These are phyloP conservation scores for Ustilago sp. DNA, from an alignment of 1,284 basidiomycete species.

Conservation along the genomic window DNA sequence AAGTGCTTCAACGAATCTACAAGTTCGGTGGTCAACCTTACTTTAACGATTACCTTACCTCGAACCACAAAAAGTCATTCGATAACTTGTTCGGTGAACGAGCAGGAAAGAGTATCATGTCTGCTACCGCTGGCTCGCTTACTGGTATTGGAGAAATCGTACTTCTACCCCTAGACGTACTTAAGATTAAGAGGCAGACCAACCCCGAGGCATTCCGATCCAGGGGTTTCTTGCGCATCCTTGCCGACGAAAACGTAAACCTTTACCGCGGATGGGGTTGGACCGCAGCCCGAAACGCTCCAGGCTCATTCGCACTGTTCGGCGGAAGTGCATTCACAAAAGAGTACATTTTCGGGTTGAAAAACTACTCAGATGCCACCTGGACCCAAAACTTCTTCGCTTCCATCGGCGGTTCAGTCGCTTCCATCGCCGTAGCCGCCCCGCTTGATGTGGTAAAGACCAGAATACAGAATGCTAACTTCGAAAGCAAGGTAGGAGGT, in stretches of 20 bases:
- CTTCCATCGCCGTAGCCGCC: conserved; percentile 94
- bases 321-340: conserved; percentile 95
- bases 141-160: conserved; percentile 89
- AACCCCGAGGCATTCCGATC: conserved; percentile 67
- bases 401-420: conserved; percentile 90
- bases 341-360: conserved; percentile 88
- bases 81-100: conserved; percentile 90
- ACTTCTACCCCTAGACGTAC: conserved; percentile 90
- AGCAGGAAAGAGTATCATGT: conserved; percentile 94
- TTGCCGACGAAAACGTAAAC: conserved; percentile 87
- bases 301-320: conserved; percentile 90
- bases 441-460: conserved; percentile 92
- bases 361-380: conserved; percentile 90
- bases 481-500: conserved; percentile 88
- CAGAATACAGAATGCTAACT: conserved; percentile 95
- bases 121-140: conserved; percentile 82
- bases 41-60: conserved; percentile 91
- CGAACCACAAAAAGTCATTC: conserved; percentile 81
- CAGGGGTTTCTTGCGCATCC: conserved; percentile 85
- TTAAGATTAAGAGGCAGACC: conserved; percentile 90
- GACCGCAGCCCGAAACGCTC: conserved; percentile 98
- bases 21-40: conserved; percentile 99
- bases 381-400: conserved; percentile 85
- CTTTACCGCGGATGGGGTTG: conserved; percentile 98
- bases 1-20: conserved; percentile 72